phyloP scores from a whole-genome alignment of 1,284 basidiomycete genomes.

The Erythrobasidium hasegawianum region DNA sequence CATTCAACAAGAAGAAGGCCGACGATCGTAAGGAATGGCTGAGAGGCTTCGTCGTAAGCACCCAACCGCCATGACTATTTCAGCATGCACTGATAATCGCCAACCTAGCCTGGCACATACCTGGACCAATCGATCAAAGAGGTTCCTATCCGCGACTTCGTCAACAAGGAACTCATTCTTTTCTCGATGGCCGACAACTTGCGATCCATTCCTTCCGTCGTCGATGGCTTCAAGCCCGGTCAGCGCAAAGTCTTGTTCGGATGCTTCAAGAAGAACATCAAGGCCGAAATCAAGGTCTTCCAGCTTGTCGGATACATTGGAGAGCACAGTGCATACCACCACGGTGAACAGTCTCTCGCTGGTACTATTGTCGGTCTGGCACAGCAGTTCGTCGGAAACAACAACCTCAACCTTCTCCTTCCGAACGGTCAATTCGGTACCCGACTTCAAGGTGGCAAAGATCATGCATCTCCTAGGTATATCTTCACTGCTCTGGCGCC shows the following conservation, averaged over 20 bases:
- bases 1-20: constrained; percentile 99
- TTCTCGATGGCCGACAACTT: constrained; percentile 99
- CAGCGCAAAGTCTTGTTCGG: constrained; percentile 95
- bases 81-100: neutral
- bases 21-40: constrained; percentile 99
- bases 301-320: constrained; percentile 93
- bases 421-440: constrained; percentile 98
- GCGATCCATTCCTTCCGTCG: constrained; percentile 87
- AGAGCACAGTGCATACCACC: constrained; percentile 93
- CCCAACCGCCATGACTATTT: neutral
- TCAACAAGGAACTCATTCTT: constrained; percentile 95
- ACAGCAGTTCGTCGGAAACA: constrained; percentile 91
- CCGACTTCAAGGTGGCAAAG: constrained; percentile 77
- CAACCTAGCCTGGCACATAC: constrained; percentile 78
- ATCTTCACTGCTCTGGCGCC: constrained; percentile 82
- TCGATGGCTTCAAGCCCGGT: constrained; percentile 97
- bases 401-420: constrained; percentile 85
- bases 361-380: constrained; percentile 91
- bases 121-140: constrained; percentile 84
- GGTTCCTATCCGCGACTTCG: constrained; percentile 88
- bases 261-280: constrained; percentile 91
- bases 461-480: constrained; percentile 94
- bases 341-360: constrained; percentile 83
- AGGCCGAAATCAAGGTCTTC: constrained; percentile 91
- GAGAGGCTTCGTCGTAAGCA: constrained; percentile 74